Percentiles rank a stretch among this genome's conserved stretches.
Evolutionary conservation across 2,329 filamentous ascomycete genomes (phyloP).

Genomic region (Penicillium sp.): DNA sequence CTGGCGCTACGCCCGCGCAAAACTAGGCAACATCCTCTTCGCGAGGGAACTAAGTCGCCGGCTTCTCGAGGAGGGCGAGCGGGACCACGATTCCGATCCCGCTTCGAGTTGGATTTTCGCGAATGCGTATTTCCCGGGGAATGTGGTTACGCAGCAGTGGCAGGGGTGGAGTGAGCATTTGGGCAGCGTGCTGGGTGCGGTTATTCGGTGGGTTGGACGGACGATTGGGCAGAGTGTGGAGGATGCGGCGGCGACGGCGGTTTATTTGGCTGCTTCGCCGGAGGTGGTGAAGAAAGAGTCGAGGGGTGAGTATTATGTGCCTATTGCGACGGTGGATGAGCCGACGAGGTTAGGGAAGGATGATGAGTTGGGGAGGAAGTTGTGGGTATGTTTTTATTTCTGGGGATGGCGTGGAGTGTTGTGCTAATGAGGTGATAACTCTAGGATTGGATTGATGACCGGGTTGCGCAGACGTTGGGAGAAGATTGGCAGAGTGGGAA

Average conservation of each 20-base stretch:
- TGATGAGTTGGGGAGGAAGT: slow-evolving; percentile 31
- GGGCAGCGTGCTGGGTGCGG: slow-evolving; percentile 24
- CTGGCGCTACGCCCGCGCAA: slow-evolving; percentile 38
- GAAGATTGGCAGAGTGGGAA: slow-evolving; percentile 11
- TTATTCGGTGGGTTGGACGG: slow-evolving; percentile 25
- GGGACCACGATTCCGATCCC: slow-evolving; percentile 8
- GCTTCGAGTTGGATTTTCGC: slow-evolving; percentile 30
- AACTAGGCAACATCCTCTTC: slow-evolving; percentile 39
- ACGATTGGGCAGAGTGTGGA: slow-evolving; percentile 28
- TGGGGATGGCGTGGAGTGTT: not conserved
- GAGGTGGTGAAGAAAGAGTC: slow-evolving; percentile 24
- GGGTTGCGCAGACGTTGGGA: slow-evolving; percentile 18
- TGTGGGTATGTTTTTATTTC: slow-evolving; percentile 32
- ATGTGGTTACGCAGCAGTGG: slow-evolving; percentile 37
- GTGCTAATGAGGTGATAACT: not conserved
- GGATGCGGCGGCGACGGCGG: slow-evolving; percentile 34
- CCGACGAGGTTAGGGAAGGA: slow-evolving; percentile 32
- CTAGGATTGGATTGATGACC: slow-evolving; percentile 26
- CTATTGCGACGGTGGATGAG: slow-evolving; percentile 34
- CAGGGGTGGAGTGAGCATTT: slow-evolving; percentile 32
- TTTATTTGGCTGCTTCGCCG: slow-evolving; percentile 33
- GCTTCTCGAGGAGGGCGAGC: slow-evolving; percentile 23
- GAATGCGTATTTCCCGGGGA: slow-evolving; percentile 37
- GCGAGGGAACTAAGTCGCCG: slow-evolving; percentile 31
- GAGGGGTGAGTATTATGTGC: slow-evolving; percentile 42